Evolutionary conservation across 441 rosid genomes (phyloP), one percentile per base, ranked within the genome.

Genomic region (Arabidopsis hybrid): DNA sequence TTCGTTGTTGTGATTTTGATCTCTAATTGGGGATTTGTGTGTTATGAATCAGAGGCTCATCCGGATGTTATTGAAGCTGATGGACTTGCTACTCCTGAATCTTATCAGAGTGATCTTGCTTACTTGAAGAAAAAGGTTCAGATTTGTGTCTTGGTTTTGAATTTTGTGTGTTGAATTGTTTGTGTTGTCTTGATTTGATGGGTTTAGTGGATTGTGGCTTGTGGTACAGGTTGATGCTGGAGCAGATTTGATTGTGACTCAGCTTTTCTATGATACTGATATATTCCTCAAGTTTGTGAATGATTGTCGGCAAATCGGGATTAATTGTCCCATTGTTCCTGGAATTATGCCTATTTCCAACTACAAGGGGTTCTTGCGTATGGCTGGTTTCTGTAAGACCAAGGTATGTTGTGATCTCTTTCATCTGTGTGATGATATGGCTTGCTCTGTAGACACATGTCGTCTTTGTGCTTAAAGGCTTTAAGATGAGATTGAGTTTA

Each of bases 351-450:
- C 97, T 59, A 95, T 95, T 72, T 85, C 89, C 70, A 93, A 93
- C 84, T 93, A 95, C 82, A 95, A 89, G 83, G 98, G 99, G 49
- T 93, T 95, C 86, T 34, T 89, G 63, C 92, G 99, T 29, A 95
- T 95, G 99, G 84, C 98, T 73, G 99, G 98, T 52, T 95, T 95
- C 76, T 93, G 99, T 85, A 95, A 95, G 77, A 93, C 99, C 36
- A 93, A 86, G 96, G 99, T 95, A 80, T 13, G 2, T 21, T 64
- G 52, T 46, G 32, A 31, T 36, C 53, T 36, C 58, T 75, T 50
- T 21, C 29, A 8, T 38, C 17, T 38, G 12, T 66, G 38, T 21
- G 26, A 21, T 65, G 61, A 58, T 29, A 42, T 52, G 4, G 42
- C 34, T 67, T 51, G 6, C 8, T 17, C 4, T 50, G 51, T 8